Conservation (phyloP, 1,284 basidiomycete genomes). For the Leccinum fuscescens region DNA sequence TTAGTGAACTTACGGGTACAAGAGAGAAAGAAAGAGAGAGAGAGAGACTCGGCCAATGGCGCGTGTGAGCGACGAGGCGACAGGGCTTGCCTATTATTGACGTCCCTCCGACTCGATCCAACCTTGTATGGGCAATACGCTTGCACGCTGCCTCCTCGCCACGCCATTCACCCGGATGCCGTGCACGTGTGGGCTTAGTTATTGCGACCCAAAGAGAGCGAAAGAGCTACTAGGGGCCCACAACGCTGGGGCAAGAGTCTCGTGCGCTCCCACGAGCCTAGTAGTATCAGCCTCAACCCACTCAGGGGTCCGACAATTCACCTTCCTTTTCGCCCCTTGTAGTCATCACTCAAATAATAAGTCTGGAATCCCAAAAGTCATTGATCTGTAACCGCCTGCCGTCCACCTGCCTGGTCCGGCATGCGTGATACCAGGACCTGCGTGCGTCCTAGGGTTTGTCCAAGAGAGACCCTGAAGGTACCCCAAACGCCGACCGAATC, state of each 20-base stretch:
- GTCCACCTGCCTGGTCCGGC: slow-evolving; percentile 32
- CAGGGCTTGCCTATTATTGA: background rate
- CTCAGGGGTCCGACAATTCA: slow-evolving; percentile 32
- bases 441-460: slow-evolving; percentile 33
- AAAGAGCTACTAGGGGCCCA: background rate
- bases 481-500: slow-evolving; percentile 25
- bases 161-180: slow-evolving; percentile 5
- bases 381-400: slow-evolving; percentile 34
- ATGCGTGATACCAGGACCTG: slow-evolving; percentile 32
- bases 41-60: background rate
- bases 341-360: slow-evolving; percentile 28
- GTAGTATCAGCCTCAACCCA: slow-evolving; percentile 25
- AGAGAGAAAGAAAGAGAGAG: background rate
- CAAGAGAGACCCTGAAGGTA: slow-evolving; percentile 27
- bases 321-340: slow-evolving; percentile 18
- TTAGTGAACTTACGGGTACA: background rate
- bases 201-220: background rate
- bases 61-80: slow-evolving; percentile 33
- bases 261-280: slow-evolving; percentile 29
- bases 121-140: slow-evolving; percentile 11
- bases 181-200: slow-evolving; percentile 6
- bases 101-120: slow-evolving; percentile 10
- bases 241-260: background rate
- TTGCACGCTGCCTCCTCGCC: slow-evolving; percentile 6
- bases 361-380: slow-evolving; percentile 32